phyloP scores from a whole-genome alignment of 139 green algal species.

The Trebouxia sp. region DNA sequence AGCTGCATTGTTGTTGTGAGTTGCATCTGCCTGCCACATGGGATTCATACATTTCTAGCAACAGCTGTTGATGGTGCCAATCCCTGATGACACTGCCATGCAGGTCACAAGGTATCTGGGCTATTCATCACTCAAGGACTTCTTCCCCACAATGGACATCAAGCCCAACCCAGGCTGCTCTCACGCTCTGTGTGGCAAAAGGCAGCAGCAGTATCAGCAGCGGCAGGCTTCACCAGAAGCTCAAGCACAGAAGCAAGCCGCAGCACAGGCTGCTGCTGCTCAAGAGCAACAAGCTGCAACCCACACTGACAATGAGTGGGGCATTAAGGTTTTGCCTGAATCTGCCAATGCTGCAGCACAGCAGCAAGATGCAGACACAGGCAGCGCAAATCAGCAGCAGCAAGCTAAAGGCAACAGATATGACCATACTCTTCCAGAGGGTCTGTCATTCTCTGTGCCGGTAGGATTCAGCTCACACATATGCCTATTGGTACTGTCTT shows the following conservation, averaged over 20 bases:
- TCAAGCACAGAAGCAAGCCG: constrained; percentile 33
- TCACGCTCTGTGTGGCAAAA: constrained; percentile 73
- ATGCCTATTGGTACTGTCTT: too few relatives aligned
- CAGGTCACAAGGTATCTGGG: constrained; percentile 74
- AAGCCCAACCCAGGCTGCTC: constrained; percentile 81
- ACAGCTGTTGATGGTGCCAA: too few relatives aligned
- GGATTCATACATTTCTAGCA: too few relatives aligned
- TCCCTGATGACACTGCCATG: too few relatives aligned
- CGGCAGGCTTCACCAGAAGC: constrained; percentile 39
- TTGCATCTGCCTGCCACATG: too few relatives aligned
- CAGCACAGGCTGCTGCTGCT: constrained; percentile 42
- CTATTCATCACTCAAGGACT: constrained; percentile 92
- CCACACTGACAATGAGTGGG: constrained; percentile 93
- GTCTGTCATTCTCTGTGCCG: constrained; percentile 64
- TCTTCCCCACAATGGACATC: constrained; percentile 94
- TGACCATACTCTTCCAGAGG: constrained; percentile 47
- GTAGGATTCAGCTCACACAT: too few relatives aligned
- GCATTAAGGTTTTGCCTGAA: constrained; percentile 49
- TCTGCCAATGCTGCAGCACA: not conserved
- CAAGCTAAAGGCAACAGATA: not conserved
- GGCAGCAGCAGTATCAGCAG: constrained; percentile 47
- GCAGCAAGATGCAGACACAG: not conserved
- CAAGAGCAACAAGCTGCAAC: constrained; percentile 45
- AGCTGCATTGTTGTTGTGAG: too few relatives aligned
- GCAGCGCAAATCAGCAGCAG: not conserved